A percentile compares a stretch with the other conserved stretches of the same genome.
These are phyloP conservation scores for Aspergillus sp. DNA, from an alignment of 2,329 filamentous ascomycete species.

Conservation along the genomic window DNA sequence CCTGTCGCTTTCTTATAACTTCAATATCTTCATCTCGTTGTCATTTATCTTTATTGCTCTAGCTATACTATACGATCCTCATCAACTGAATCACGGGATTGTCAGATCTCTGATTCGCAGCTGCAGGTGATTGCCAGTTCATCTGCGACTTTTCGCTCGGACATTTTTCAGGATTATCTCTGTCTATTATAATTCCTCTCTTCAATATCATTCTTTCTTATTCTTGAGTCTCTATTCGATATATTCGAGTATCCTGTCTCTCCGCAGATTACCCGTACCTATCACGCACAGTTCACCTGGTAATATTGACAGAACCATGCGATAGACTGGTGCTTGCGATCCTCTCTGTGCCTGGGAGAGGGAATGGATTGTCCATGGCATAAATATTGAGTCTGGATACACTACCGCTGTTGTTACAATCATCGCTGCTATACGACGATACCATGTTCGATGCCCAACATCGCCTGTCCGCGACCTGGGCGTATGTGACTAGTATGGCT, in stretches of 20 bases:
- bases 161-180: background rate
- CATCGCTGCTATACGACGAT: constrained; percentile 17
- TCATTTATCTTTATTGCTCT: constrained; percentile 1
- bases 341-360: constrained; percentile 18
- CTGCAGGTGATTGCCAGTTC: background rate
- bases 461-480: constrained; percentile 30
- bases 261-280: constrained; percentile 1
- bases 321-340: constrained; percentile 26
- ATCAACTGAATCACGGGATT: background rate
- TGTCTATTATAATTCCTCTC: constrained; percentile 1
- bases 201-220: constrained; percentile 9
- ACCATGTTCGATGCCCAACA: constrained; percentile 37
- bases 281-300: background rate
- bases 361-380: constrained; percentile 29
- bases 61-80: background rate
- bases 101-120: background rate
- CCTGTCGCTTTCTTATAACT: constrained; percentile 1
- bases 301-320: constrained; percentile 28
- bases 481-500: constrained; percentile 31
- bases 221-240: constrained; percentile 1
- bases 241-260: constrained; percentile 4
- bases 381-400: constrained; percentile 10
- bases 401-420: background rate
- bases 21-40: constrained; percentile 1
- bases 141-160: background rate